Evolutionary conservation across 176 grass and related monocot genomes (phyloP).

Genomic region (Dendrocalamus sinicus): DNA sequence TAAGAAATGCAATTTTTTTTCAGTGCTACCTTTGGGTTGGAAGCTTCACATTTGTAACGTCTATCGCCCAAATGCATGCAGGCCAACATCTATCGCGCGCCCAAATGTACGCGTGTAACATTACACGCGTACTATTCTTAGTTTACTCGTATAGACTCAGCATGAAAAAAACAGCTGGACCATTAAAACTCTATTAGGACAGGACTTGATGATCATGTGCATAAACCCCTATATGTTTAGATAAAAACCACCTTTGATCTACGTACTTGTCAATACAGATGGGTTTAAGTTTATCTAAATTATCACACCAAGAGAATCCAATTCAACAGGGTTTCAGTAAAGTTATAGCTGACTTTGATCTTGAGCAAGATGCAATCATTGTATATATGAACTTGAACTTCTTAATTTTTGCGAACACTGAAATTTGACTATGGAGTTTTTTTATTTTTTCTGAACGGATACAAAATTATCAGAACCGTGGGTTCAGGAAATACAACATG

Average conservation of each 20-base stretch:
- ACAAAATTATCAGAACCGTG: neutral
- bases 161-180: too few species aligned
- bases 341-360: neutral
- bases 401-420: neutral
- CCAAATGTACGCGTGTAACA: neutral
- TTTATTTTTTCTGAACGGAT: neutral
- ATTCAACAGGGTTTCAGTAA: too few species aligned
- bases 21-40: slow-evolving; percentile 25
- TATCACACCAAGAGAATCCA: neutral
- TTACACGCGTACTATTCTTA: neutral
- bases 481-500: neutral
- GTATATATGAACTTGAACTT: neutral
- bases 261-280: neutral
- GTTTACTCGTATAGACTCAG: neutral
- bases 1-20: slow-evolving; percentile 8
- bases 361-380: neutral
- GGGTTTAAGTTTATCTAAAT: neutral
- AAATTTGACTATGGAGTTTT: neutral
- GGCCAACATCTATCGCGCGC: too few species aligned
- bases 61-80: neutral
- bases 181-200: neutral
- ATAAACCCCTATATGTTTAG: neutral
- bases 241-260: neutral
- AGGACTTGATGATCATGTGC: neutral
- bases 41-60: slow-evolving; percentile 32